Evolutionary conservation across 2,329 filamentous ascomycete species (phyloP), one percentile per base, ranked within the genome.

Genomic region (Diplodia sapinea): DNA sequence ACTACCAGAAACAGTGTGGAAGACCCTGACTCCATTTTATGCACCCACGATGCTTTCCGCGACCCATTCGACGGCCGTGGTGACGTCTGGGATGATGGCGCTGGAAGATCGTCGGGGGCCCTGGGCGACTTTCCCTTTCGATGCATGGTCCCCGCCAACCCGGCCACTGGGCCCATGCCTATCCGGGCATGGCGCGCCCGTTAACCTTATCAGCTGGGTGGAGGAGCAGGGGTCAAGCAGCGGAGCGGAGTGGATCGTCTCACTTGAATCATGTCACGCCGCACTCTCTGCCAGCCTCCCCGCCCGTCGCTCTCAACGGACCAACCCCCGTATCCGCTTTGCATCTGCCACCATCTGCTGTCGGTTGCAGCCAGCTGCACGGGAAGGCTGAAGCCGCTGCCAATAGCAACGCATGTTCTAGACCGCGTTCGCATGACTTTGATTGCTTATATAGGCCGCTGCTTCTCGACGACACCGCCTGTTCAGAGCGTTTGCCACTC

Each of bases 121-220:
- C 47, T 63, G 31, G 47, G 26, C 51, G 47, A 38, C 59, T 63
- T 63, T 63, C 59, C 59, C n/a, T 38, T 63, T 63, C 26, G 47
- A 63, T 51, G 59, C 59, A 6, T 43, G n/a, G 31, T 40, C 59
- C 47, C 47, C 59, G 50, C 59, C 47, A 47, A 38, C 50, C 31
- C 59, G 36, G 47, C n/a, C 59, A 38, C 50, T 23, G 47, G 59
- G 6, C 4, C 59, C 26, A 63, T 63, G 50, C 59, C 31, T 15
- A 26, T 51, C n/a, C n/a, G 6, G 50, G 59, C 36, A 63, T 63
- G 50, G 59, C 36, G 50, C n/a, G 47, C 26, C 59, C 29, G 59
- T 63, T 51, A 63, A 63, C 59, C 47, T 63, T 63, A 63, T 51
- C 59, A 63, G 59, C 40, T 38, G 43, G 26, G 59, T 51, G 59